A percentile compares a stretch with the other conserved stretches of the same genome.
These are phyloP conservation scores for Apium graveolens DNA, from an alignment of 129 eudicot species.

Conservation along the genomic window DNA sequence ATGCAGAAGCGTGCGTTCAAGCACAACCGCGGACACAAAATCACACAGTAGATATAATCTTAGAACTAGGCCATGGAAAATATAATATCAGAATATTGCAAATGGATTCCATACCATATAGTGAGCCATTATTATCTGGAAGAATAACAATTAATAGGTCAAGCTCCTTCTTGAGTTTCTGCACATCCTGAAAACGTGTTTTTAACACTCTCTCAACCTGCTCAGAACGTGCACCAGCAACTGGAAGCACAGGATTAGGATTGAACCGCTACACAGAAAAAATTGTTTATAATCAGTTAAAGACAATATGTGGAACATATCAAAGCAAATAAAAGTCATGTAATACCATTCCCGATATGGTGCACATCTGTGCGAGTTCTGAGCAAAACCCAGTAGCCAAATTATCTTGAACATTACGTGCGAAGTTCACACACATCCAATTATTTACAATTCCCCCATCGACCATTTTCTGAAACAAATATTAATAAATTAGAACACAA, in stretches of 20 bases:
- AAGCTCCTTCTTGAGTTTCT: slow-evolving; percentile 61
- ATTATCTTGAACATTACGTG: slow-evolving; percentile 63
- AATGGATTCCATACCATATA: slow-evolving; percentile 46
- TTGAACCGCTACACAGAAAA: slow-evolving; percentile 39
- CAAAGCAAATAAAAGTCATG: neutral
- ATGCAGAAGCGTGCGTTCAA: too few species aligned
- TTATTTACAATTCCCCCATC: slow-evolving; percentile 63
- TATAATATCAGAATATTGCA: neutral
- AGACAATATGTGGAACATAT: neutral
- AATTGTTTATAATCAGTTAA: neutral
- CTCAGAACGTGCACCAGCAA: slow-evolving; percentile 55
- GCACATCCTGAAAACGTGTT: slow-evolving; percentile 65
- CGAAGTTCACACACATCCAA: slow-evolving; percentile 79
- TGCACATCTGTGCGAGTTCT: slow-evolving; percentile 84
- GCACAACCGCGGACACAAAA: neutral
- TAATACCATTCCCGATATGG: slow-evolving; percentile 73
- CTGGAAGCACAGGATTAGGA: slow-evolving; percentile 63
- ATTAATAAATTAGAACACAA: neutral
- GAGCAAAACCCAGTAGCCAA: slow-evolving; percentile 52
- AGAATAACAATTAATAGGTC: slow-evolving; percentile 76
- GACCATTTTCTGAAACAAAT: slow-evolving; percentile 61
- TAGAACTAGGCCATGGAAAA: neutral
- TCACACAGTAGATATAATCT: neutral
- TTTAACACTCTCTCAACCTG: slow-evolving; percentile 68
- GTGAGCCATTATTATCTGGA: slow-evolving; percentile 85